Evolutionary conservation across 495 filamentous ascomycete genomes (phyloP).

Genomic region (Cudoniella acicularis): DNA sequence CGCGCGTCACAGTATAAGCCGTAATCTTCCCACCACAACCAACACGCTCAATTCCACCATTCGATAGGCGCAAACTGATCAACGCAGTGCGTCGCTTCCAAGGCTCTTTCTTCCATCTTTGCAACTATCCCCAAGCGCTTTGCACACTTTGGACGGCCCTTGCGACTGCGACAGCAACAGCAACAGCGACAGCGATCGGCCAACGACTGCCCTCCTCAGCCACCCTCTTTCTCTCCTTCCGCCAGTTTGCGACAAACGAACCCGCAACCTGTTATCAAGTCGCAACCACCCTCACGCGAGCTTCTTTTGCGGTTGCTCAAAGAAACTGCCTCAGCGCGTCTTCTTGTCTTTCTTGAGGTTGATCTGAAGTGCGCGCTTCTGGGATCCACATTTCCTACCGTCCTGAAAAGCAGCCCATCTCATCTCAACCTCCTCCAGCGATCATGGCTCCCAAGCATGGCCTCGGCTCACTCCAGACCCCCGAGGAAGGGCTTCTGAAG

Average conservation of each 20-base stretch:
- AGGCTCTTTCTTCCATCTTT: too few species aligned
- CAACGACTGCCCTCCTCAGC: not conserved
- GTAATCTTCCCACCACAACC: not conserved
- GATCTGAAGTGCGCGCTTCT: not conserved
- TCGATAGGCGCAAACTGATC: not conserved
- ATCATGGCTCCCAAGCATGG: constrained; percentile 27
- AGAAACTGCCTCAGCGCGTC: not conserved
- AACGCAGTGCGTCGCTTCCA: not conserved
- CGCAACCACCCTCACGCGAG: not conserved
- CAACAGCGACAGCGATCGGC: too few species aligned
- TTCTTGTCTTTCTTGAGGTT: not conserved
- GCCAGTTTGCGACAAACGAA: not conserved
- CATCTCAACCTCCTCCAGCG: not conserved
- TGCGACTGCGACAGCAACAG: too few species aligned
- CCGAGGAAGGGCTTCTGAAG: constrained; percentile 13
- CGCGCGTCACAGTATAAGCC: not conserved
- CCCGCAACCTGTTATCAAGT: not conserved
- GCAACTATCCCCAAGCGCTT: too few species aligned
- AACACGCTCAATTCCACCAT: not conserved
- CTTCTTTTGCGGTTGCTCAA: too few species aligned
- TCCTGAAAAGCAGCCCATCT: not conserved
- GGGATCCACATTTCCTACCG: too few species aligned
- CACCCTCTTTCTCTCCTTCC: not conserved
- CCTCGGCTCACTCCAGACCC: constrained; percentile 5
- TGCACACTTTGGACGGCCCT: too few species aligned